These are phyloP conservation scores for Fraxinus albicans DNA, from an alignment of 305 asterid species.

Conservation along the genomic window DNA sequence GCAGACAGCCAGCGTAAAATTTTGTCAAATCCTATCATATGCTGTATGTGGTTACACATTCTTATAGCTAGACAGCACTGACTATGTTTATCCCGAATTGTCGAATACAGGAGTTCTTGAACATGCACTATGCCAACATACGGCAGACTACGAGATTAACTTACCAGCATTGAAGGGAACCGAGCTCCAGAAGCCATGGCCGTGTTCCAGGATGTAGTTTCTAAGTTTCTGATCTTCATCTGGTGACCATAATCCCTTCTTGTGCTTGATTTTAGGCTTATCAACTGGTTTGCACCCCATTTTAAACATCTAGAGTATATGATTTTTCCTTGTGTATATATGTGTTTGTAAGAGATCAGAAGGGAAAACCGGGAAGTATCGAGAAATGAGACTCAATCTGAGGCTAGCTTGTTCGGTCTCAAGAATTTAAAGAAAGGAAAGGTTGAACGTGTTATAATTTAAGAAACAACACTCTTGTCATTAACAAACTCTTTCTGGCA, in stretches of 20 bases:
- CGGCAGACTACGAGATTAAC: neutral
- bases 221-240: slow-evolving; percentile 81
- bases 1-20: too few species aligned
- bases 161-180: slow-evolving; percentile 81
- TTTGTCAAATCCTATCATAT: neutral
- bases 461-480: neutral
- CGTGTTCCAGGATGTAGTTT: slow-evolving; percentile 48
- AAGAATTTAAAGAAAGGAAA: slow-evolving; percentile 33
- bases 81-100: neutral
- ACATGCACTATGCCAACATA: neutral
- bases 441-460: neutral
- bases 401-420: slow-evolving; percentile 12
- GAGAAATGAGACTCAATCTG: slow-evolving; percentile 25
- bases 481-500: neutral
- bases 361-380: neutral
- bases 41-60: neutral
- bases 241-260: slow-evolving; percentile 85
- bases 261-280: slow-evolving; percentile 51
- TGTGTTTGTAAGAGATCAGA: neutral
- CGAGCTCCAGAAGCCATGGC: slow-evolving; percentile 82
- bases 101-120: neutral
- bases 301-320: neutral
- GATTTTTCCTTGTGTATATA: neutral
- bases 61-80: neutral
- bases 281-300: slow-evolving; percentile 46